phyloP scores from a whole-genome alignment of 2,329 filamentous ascomycete species.

The Fusarium ambrosium region DNA sequence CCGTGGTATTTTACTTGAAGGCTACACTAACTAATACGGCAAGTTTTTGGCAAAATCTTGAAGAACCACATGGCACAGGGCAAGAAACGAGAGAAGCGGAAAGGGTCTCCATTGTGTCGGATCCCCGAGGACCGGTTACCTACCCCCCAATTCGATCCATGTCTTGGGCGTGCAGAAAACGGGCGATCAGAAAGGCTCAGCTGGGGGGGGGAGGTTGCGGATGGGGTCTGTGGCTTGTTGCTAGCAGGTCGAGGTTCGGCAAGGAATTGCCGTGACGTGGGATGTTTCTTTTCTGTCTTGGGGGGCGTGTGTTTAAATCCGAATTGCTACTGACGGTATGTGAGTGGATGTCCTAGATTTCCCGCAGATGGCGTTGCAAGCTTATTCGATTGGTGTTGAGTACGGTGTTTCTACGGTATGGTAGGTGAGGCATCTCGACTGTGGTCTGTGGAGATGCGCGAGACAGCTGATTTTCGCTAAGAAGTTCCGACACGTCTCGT shows the following conservation, averaged over 20 bases:
- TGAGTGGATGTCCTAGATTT: slow-evolving; percentile 23
- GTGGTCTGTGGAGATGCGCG: slow-evolving; percentile 6
- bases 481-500: background rate
- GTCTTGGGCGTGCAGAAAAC: slow-evolving; percentile 5
- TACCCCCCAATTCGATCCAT: background rate
- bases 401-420: background rate
- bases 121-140: slow-evolving; percentile 4
- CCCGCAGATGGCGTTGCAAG: slow-evolving; percentile 18
- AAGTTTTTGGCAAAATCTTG: slow-evolving; percentile 17
- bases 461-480: slow-evolving; percentile 5
- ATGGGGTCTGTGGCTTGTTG: slow-evolving; percentile 38
- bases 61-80: slow-evolving; percentile 19
- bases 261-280: slow-evolving; percentile 45
- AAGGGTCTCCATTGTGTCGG: background rate
- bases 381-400: slow-evolving; percentile 4
- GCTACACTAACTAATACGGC: slow-evolving; percentile 12
- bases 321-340: background rate
- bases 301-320: slow-evolving; percentile 20
- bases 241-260: slow-evolving; percentile 38
- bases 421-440: background rate
- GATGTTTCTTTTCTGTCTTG: slow-evolving; percentile 18
- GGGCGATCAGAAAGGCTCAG: slow-evolving; percentile 26
- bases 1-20: slow-evolving; percentile 24
- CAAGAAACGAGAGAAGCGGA: background rate
- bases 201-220: slow-evolving; percentile 14